A percentile compares a stretch with the other conserved stretches of the same genome.
Conservation (phyloP, 2,329 filamentous ascomycete species). For the Claviceps sp. region DNA sequence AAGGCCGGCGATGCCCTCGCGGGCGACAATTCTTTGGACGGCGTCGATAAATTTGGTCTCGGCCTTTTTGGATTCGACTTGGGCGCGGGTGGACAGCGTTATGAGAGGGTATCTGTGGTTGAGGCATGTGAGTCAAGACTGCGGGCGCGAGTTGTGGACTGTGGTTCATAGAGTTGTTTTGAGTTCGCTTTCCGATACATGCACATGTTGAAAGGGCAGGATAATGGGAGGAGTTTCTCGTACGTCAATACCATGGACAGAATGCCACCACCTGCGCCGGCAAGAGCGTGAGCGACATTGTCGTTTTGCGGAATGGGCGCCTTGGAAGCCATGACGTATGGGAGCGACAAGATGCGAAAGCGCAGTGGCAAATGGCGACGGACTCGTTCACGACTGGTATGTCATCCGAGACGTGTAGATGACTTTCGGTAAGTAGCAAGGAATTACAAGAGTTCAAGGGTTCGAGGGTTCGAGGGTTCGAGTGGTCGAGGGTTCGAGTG, state of each 20-base stretch:
- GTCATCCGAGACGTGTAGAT: background rate
- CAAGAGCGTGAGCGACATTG: conserved; percentile 91
- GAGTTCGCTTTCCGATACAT: too few species aligned
- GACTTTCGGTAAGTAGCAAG: too few species aligned
- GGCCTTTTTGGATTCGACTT: conserved; percentile 92
- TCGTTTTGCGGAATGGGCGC: conserved; percentile 72
- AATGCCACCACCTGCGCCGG: conserved; percentile 84
- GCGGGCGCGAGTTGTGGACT: background rate
- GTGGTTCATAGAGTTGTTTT: background rate
- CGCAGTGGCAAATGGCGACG: background rate
- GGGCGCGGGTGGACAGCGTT: conserved; percentile 90
- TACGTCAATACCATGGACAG: conserved; percentile 93
- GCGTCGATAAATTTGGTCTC: conserved; percentile 75
- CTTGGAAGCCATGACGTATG: conserved; percentile 30
- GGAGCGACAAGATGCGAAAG: background rate
- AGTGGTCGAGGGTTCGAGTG: background rate
- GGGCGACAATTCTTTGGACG: conserved; percentile 72
- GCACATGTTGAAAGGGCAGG: background rate
- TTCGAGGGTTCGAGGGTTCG: too few species aligned
- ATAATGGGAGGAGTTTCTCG: background rate
- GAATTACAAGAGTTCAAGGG: background rate
- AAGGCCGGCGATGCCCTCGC: conserved; percentile 78
- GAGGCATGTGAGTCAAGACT: background rate
- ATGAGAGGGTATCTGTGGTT: conserved; percentile 74
- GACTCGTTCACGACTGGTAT: background rate